These are phyloP conservation scores for Apiotrichum montevideense DNA, from an alignment of 1,284 basidiomycete genomes.

Conservation along the genomic window DNA sequence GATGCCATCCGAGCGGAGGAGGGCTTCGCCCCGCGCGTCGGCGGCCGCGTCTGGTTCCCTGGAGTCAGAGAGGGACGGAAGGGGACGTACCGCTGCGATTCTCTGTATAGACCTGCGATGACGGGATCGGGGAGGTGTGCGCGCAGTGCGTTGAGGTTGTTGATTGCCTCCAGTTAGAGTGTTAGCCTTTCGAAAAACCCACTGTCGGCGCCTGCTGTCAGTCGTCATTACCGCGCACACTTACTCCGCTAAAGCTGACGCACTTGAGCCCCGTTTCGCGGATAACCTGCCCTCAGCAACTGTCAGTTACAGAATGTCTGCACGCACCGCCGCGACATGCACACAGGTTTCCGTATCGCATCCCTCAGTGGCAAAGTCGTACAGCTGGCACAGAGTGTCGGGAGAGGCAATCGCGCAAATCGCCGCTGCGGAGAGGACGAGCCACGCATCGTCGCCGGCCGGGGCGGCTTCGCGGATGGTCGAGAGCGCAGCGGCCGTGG, in stretches of 20 bases:
- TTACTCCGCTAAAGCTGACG: not conserved
- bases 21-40: not conserved
- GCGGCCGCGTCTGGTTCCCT: not conserved
- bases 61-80: not conserved
- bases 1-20: not conserved
- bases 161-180: not conserved
- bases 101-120: not conserved
- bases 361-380: not conserved
- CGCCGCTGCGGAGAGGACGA: not conserved
- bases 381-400: not conserved
- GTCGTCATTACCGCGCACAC: not conserved
- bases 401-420: not conserved
- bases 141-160: slow-evolving; percentile 1
- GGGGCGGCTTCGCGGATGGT: no score
- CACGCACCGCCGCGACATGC: not conserved
- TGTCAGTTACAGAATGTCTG: not conserved
- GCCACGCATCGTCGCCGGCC: not conserved
- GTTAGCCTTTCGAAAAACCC: no score
- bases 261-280: not conserved
- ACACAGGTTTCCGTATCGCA: not conserved
- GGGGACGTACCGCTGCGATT: not conserved
- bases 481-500: no score
- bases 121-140: not conserved
- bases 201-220: slow-evolving; percentile 1
- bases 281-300: not conserved